Evolutionary conservation across 2,329 filamentous ascomycete species (phyloP), one percentile per base, ranked within the genome.

Genomic region (Sporothrix schenckii): DNA sequence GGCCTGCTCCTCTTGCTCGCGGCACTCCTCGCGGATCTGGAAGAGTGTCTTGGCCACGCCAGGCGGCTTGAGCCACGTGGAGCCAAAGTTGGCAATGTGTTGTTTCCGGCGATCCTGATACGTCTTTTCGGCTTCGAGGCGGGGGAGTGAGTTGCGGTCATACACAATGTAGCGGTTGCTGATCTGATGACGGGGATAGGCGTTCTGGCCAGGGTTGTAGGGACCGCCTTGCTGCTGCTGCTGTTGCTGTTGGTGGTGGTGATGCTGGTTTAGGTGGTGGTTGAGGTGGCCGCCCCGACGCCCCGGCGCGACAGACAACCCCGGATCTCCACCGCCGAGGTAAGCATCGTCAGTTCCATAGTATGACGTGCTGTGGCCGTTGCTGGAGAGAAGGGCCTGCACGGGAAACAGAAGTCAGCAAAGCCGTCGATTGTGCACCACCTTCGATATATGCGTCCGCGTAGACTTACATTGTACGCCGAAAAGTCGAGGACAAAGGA

Each of bases 11-110:
- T 94, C 91, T 69, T 92, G 87, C 82, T 99, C 95, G 13, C 91
- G 87, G 74, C 90, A 89, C 82, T 99, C 95, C 80, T 99, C 95
- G 54, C 91, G 90, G 81, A 93, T 88, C 73, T 96, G 93, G 77
- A 96, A 90, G 72, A 97, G 88, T 0, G 94, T 97, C 84, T 98
- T 99, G 70, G 88, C 80, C 69, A 97, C 86, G 9, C 94, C 95
- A 0, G 93, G 93, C 0, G 95, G 95, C 71, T 91, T 92, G 70
- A 99, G 89, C 95, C 95, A 99, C 58, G 87, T 87, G 74, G 90
- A 91, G 72, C 95, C 95, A 77, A 96, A 97, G 76, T 93, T 92
- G 63, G 91, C 88, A 41, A 98, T 91, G 74, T 94, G 93, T 63
- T 88, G 82, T 76, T 94, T 93, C 61, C 94, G 92, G 10, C 90